phyloP scores from a whole-genome alignment of 176 grass and related monocot species.

The Rhynchospora tenuis region DNA sequence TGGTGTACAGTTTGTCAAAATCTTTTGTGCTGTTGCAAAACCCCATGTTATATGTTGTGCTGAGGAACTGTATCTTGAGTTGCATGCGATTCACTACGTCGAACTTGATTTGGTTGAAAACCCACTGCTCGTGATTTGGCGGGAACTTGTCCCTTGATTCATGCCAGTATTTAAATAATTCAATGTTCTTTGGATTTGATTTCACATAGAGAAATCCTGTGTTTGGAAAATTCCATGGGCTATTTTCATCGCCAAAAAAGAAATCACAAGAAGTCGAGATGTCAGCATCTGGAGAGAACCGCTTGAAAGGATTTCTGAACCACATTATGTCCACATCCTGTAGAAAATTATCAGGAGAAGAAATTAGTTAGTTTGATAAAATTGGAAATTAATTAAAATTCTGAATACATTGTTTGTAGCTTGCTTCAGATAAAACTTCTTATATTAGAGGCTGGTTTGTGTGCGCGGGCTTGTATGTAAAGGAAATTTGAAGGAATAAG shows the following conservation, averaged over 20 bases:
- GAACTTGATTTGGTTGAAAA: constrained; percentile 64
- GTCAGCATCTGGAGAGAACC: constrained; percentile 50
- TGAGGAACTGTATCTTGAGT: constrained; percentile 61
- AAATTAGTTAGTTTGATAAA: neutral
- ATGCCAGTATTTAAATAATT: constrained; percentile 52
- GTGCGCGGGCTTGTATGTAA: too few species aligned
- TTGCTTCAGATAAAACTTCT: neutral
- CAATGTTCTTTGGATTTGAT: constrained; percentile 41
- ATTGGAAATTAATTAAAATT: neutral
- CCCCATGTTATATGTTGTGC: constrained; percentile 49
- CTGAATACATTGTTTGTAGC: neutral
- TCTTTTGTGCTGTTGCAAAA: constrained; percentile 68
- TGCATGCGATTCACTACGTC: constrained; percentile 28
- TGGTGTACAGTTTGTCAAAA: constrained; percentile 67
- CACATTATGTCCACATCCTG: constrained; percentile 82
- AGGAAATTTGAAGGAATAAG: too few species aligned
- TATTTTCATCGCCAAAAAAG: constrained; percentile 49
- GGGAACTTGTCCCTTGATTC: constrained; percentile 32
- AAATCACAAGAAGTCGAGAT: constrained; percentile 66
- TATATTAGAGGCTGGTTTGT: too few species aligned
- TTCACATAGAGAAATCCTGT: constrained; percentile 72
- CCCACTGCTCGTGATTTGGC: constrained; percentile 55
- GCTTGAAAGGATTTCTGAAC: constrained; percentile 68
- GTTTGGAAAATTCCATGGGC: constrained; percentile 51
- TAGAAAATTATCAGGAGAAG: neutral